A percentile compares a stretch with the other conserved stretches of the same genome.
Evolutionary conservation across 2,329 filamentous ascomycete genomes (phyloP).

Genomic region (Neurospora crassa): DNA sequence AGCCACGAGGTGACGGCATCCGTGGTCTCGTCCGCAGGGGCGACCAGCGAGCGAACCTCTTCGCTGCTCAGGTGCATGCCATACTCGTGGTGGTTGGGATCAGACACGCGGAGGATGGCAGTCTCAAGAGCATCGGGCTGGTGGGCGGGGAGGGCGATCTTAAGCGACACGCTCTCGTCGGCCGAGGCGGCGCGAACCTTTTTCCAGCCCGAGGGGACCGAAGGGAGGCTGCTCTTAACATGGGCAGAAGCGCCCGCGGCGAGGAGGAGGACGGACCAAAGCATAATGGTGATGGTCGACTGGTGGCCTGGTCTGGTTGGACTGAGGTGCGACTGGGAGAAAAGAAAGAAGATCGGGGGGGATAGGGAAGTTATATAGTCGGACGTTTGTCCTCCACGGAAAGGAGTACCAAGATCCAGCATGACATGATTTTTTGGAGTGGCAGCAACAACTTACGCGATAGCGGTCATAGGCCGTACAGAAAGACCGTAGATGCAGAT

Average conservation of each 20-base stretch:
- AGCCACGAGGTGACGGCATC: conserved; percentile 47
- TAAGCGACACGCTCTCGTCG: conserved; percentile 34
- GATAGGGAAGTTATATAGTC: neutral
- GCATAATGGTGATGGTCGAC: conserved; percentile 6
- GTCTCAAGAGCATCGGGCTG: conserved; percentile 44
- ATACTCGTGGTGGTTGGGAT: conserved; percentile 47
- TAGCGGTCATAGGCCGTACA: neutral
- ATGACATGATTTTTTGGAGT: neutral
- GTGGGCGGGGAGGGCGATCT: conserved; percentile 38
- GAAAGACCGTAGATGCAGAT: neutral
- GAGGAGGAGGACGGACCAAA: conserved; percentile 15
- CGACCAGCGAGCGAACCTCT: conserved; percentile 44
- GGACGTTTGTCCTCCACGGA: neutral
- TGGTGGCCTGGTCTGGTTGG: neutral
- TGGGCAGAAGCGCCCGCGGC: conserved; percentile 21
- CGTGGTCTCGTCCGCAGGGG: conserved; percentile 38
- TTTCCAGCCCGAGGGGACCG: conserved; percentile 29
- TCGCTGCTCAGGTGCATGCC: conserved; percentile 53
- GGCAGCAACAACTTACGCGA: neutral
- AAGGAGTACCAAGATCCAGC: no score
- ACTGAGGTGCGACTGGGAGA: neutral
- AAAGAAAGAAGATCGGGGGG: neutral
- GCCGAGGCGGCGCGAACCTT: conserved; percentile 25
- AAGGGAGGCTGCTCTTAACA: conserved; percentile 27
- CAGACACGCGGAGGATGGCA: conserved; percentile 50